These are phyloP conservation scores for Diaporthe vexans DNA, from an alignment of 2,329 filamentous ascomycete genomes.

Conservation along the genomic window DNA sequence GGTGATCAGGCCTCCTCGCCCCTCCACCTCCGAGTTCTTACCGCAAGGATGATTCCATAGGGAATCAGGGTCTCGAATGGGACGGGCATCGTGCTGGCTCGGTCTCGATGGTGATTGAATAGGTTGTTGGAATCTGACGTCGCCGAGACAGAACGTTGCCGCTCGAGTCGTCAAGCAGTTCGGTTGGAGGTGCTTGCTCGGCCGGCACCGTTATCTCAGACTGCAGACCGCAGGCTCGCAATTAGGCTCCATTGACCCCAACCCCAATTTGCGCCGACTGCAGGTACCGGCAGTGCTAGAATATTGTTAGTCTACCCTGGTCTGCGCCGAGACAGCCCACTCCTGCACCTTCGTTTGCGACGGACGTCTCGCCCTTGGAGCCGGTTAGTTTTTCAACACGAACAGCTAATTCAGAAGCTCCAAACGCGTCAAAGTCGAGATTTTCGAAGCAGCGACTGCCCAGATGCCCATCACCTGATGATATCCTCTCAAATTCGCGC, in stretches of 20 bases:
- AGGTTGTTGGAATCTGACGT: constrained; percentile 12
- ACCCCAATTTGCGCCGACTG: constrained; percentile 29
- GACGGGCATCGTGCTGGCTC: constrained; percentile 65
- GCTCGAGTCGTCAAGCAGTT: not conserved
- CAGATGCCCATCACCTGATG: not conserved
- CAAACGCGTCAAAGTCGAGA: constrained; percentile 15
- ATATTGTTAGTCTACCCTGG: constrained; percentile 26
- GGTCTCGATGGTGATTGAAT: not conserved
- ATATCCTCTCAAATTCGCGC: constrained; percentile 21
- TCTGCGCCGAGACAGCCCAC: constrained; percentile 30
- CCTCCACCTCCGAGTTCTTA: constrained; percentile 53
- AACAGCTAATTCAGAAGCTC: constrained; percentile 5
- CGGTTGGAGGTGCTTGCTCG: not conserved
- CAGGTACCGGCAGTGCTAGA: constrained; percentile 6
- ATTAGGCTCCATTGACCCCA: constrained; percentile 10
- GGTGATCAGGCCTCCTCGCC: constrained; percentile 28
- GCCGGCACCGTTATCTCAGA: constrained; percentile 19
- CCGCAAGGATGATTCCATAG: constrained; percentile 74
- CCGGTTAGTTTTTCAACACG: not conserved
- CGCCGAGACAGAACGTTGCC: not conserved
- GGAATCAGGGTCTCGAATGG: constrained; percentile 76
- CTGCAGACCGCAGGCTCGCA: constrained; percentile 13
- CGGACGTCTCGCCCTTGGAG: constrained; percentile 32
- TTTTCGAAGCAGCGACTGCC: not conserved
- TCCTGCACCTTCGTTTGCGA: constrained; percentile 17